Evolutionary conservation across 805 yeast genomes (phyloP), one percentile per base, ranked within the genome.

Genomic region (Metschnikowia colocasiae): DNA sequence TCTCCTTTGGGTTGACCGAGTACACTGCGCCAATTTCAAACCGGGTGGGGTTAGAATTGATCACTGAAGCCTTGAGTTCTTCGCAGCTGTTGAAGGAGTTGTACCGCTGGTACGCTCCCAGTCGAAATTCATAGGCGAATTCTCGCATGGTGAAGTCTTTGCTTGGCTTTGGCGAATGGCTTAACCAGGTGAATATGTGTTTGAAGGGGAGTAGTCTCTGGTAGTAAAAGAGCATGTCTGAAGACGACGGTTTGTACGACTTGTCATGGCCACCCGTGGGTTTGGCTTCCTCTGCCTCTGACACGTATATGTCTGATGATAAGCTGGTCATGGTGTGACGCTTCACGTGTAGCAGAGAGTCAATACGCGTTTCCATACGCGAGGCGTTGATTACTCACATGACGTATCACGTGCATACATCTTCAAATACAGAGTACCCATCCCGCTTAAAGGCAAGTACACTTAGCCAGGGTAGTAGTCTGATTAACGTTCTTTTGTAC

Each of bases 1-100:
- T 76, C 49, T 89, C 87, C 47, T 80, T 81, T n/a, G 98, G 99
- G 52, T 87, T 88, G 13, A 85, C 82, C 1, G 88, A 76, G 62
- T 90, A 94, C 3, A 90, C 83, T 0, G 98, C 96, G 27, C 99
- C 99, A 42, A 94, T 79, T 68, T 94, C 99, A 62, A 94, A 94
- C 64, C 99, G 83, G 30, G 86, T 82, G 1, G 99, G 99, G 49
- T 82, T 81, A 13, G 88, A 78, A 41, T 70, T 75, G 18, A 84
- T 75, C 3, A 91, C 92, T 10, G 87, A 81, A n/a, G 76, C 70
- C 59, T 86, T 87, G 68, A 94, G 88, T 40, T 87, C 95, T 36
- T 81, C 86, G 19, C 73, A 74, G 3, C 78, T 69, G 1, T 69
- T 67, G 57, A 77, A 94, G 1, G 97, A 86, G 59, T 85, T 85